Evolutionary conservation across 495 filamentous ascomycete genomes (phyloP).

Genomic region (Hypomontagnella monticulosa): DNA sequence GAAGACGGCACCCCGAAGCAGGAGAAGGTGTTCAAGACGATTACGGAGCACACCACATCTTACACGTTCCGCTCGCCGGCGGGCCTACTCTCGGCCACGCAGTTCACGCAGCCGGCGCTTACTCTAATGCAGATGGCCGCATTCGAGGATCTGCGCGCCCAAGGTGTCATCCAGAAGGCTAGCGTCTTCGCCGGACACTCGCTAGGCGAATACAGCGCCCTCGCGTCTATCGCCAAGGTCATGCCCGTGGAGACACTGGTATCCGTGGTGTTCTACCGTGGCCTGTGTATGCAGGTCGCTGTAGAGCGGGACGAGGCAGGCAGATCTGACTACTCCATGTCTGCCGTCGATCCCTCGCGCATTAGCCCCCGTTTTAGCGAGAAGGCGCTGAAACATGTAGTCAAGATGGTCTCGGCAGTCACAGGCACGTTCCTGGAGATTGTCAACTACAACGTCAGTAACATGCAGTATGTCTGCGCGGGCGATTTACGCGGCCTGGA

Average conservation of each 20-base stretch:
- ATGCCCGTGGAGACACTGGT: constrained; percentile 93
- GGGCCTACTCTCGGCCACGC: constrained; percentile 85
- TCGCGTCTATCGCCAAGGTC: constrained; percentile 87
- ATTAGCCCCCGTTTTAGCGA: constrained; percentile 90
- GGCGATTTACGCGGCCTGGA: constrained; percentile 88
- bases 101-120: constrained; percentile 90
- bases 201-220: constrained; percentile 88
- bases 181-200: constrained; percentile 90
- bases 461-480: constrained; percentile 91
- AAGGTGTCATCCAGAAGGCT: constrained; percentile 84
- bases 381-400: constrained; percentile 84
- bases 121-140: constrained; percentile 93
- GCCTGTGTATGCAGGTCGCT: constrained; percentile 92
- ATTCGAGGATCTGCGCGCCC: constrained; percentile 88
- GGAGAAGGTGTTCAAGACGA: constrained; percentile 92
- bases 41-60: constrained; percentile 78
- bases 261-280: constrained; percentile 91
- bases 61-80: constrained; percentile 90
- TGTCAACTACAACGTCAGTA: constrained; percentile 91
- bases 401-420: constrained; percentile 80
- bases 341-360: constrained; percentile 86
- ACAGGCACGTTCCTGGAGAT: constrained; percentile 87
- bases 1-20: constrained; percentile 82
- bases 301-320: constrained; percentile 86
- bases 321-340: constrained; percentile 89